Conservation (phyloP, 2,329 filamentous ascomycete genomes). For the Verticillium alfalfae region DNA sequence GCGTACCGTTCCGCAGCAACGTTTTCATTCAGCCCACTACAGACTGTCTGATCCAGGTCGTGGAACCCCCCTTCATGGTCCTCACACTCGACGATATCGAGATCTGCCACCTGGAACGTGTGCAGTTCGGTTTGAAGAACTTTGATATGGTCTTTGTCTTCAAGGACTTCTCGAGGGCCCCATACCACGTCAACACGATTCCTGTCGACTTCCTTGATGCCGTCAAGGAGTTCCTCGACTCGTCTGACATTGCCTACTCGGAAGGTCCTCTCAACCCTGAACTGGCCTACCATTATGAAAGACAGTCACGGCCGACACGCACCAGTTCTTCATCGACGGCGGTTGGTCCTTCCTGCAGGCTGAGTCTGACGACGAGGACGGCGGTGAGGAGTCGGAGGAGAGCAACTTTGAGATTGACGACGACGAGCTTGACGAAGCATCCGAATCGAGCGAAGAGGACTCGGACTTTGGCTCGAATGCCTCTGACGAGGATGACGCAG, state of each 20-base stretch:
- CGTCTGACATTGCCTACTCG: slow-evolving; percentile 86
- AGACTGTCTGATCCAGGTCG: slow-evolving; percentile 93
- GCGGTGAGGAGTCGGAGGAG: slow-evolving; percentile 81
- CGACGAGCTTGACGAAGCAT: slow-evolving; percentile 77
- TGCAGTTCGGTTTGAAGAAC: slow-evolving; percentile 95
- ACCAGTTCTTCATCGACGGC: slow-evolving; percentile 91
- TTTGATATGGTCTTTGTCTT: slow-evolving; percentile 98
- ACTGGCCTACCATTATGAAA: slow-evolving; percentile 99
- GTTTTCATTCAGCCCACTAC: slow-evolving; percentile 95
- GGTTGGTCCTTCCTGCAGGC: slow-evolving; percentile 90
- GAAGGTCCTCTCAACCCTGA: slow-evolving; percentile 94
- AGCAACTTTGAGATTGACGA: slow-evolving; percentile 89
- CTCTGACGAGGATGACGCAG: slow-evolving; percentile 72
- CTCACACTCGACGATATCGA: slow-evolving; percentile 94
- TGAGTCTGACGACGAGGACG: slow-evolving; percentile 81
- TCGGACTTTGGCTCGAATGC: slow-evolving; percentile 92
- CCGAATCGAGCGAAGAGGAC: slow-evolving; percentile 72
- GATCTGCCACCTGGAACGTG: slow-evolving; percentile 90
- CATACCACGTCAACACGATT: slow-evolving; percentile 95
- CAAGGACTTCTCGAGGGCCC: slow-evolving; percentile 90
- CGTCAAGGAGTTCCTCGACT: slow-evolving; percentile 97
- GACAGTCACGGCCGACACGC: slow-evolving; percentile 88
- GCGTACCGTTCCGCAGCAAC: slow-evolving; percentile 91
- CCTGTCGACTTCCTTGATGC: slow-evolving; percentile 91
- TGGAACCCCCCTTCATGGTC: slow-evolving; percentile 94